Conservation (phyloP, 1,284 basidiomycete genomes). For the Irpex lacteus region DNA sequence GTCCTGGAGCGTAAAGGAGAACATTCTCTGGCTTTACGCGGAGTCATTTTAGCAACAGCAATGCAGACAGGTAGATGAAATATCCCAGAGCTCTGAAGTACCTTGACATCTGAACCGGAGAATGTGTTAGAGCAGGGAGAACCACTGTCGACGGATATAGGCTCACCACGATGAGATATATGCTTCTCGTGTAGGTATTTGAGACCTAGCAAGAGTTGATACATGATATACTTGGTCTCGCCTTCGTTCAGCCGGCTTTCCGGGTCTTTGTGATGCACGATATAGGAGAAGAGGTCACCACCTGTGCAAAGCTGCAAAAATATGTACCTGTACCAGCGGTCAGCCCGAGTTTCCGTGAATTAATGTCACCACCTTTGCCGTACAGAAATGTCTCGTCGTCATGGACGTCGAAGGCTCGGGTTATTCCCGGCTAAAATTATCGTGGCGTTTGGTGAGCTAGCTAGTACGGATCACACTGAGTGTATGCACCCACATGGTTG, state of each 20-base stretch:
- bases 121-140: not conserved
- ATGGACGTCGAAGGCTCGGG: slow-evolving; percentile 69
- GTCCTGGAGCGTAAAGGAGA: slow-evolving; percentile 68
- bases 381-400: slow-evolving; percentile 62
- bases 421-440: slow-evolving; percentile 71
- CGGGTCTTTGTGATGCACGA: slow-evolving; percentile 55
- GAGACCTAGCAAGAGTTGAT: slow-evolving; percentile 72
- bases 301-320: slow-evolving; percentile 77
- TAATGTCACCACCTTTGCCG: slow-evolving; percentile 15
- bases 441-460: not conserved
- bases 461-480: not conserved
- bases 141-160: slow-evolving; percentile 18
- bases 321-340: slow-evolving; percentile 48
- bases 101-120: not conserved
- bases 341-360: not conserved
- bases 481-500: slow-evolving; percentile 53
- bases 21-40: slow-evolving; percentile 77
- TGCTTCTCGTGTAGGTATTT: slow-evolving; percentile 71
- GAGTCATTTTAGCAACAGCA: not conserved
- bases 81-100: not conserved
- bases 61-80: not conserved
- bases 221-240: slow-evolving; percentile 83
- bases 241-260: slow-evolving; percentile 62
- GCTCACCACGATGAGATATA: slow-evolving; percentile 77
- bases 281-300: slow-evolving; percentile 78